Evolutionary conservation across 1,284 basidiomycete genomes (phyloP), one percentile per base, ranked within the genome.

Genomic region (Rhodotorula sp.): DNA sequence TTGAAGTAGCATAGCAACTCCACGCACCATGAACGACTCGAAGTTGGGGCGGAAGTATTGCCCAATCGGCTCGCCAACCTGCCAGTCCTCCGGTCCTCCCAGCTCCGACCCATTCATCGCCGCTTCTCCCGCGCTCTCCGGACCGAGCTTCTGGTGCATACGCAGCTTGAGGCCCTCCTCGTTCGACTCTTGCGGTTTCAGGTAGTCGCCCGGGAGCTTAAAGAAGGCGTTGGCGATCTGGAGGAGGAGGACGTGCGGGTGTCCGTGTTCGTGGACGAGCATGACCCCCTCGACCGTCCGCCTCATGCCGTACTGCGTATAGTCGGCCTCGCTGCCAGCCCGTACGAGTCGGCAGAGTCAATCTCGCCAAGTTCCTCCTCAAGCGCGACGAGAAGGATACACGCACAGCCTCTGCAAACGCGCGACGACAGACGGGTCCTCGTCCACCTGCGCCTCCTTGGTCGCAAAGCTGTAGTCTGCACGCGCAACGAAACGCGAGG

Each of bases 221-320:
- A 97, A 98, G 82, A 97, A 99, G 26, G 94, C 93, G 79, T 97
- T 97, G 46, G 94, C 95, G 78, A 99, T 96, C 80, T 98, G 95
- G 22, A 98, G 86, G 88, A 98, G 95, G 74, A 99, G 87, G 70
- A 98, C 91, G 78, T 98, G 95, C 5, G 93, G 92, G 78, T 94
- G 90, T 0, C 79, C 79, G 62, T 84, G 80, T 69, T 85, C 85
- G 74, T 96, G 94, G 31, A 97, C 94, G 62, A 98, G 89, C 46
- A 99, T 86, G 70, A 98, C 89, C n/a, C 93, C 95, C 79, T 99
- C 95, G 16, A 96, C 76, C 20, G 76, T 76, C 34, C 69, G 65
- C n/a, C 75, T 56, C 75, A 76, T 77, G 22, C 81, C 95, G 79
- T 90, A 92, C 81, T 96, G 92, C 79, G 94, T 92, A 85, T 94